Evolutionary conservation across 495 filamentous ascomycete species (phyloP), one percentile per base, ranked within the genome.

Genomic region (Podospora pseudoanserina): DNA sequence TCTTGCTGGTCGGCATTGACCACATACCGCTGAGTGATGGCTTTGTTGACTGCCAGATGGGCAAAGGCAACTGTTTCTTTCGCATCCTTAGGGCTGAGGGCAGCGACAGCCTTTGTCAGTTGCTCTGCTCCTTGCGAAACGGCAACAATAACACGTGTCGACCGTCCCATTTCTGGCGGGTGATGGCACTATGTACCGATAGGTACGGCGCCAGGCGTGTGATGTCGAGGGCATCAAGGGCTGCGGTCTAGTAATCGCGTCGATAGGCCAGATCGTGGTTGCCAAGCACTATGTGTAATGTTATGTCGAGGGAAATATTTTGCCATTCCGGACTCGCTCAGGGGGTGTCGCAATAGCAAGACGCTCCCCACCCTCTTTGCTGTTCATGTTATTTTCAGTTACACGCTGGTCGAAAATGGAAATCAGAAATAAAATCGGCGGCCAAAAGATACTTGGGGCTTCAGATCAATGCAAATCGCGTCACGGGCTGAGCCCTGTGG

Each of bases 211-310:
- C 65, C 11, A 77, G 27, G 11, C 69, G 75, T 44, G 18, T 58
- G n/a, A 72, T 78, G 53, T 73, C 71, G 11, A 79, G 68, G n/a
- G 69, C 74, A 44, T 79, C 76, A 28, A 79, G 69, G 20, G 75
- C 72, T 1, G 76, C 74, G 15, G 74, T 74, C 59, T 68, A 56
- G 61, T 73, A 76, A 53, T 76, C 74, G 28, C 70, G 74, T 23
- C 72, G 73, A 58, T 77, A 76, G 60, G 76, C 75, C 26, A 79
- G 71, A 59, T 78, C 77, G 70, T 79, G 76, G 53, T 79, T 79
- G 27, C 77, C 77, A 32, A 79, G 65, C 9, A 79, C 61, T 60
- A 79, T 68, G 57, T 79, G 72, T 19, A 57, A 32, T 4, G 30
- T 32, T 32, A 0, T 32, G 30, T 32, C 30, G 30, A 32, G 30